These are phyloP conservation scores for Thielaviopsis populi DNA, from an alignment of 2,329 filamentous ascomycete genomes.

Conservation along the genomic window DNA sequence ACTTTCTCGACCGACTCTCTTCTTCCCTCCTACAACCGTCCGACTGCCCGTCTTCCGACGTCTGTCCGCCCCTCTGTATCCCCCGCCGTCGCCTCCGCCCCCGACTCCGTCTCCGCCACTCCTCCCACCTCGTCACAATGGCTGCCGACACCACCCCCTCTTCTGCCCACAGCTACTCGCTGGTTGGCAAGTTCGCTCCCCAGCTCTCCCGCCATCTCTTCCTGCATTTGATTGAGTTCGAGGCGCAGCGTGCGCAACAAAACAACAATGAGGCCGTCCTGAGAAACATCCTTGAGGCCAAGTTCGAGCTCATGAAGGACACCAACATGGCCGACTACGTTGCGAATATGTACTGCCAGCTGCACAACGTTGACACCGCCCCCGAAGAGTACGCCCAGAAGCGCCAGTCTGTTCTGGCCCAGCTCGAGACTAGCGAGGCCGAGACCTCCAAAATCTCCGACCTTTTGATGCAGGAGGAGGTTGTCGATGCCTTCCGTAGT, in stretches of 20 bases:
- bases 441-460: conserved; percentile 80
- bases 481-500: conserved; percentile 77
- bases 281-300: conserved; percentile 64
- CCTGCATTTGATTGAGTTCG: conserved; percentile 90
- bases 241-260: conserved; percentile 67
- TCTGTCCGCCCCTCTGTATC: not conserved
- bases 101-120: not conserved
- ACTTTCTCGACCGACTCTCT: not conserved
- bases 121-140: conserved; percentile 10
- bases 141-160: conserved; percentile 14
- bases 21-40: not conserved
- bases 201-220: conserved; percentile 92
- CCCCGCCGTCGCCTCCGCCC: not conserved
- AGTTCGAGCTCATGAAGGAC: conserved; percentile 72
- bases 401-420: conserved; percentile 72
- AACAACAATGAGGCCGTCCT: conserved; percentile 43
- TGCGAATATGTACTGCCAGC: conserved; percentile 75
- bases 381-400: conserved; percentile 80
- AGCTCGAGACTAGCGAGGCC: conserved; percentile 70
- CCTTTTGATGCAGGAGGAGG: conserved; percentile 73
- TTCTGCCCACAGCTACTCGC: conserved; percentile 15
- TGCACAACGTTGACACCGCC: conserved; percentile 62
- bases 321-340: conserved; percentile 99
- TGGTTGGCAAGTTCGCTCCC: conserved; percentile 54
- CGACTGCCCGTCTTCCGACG: not conserved